Conservation (phyloP, 2,329 filamentous ascomycete species). For the Pseudovirgaria hyperparasitica region DNA sequence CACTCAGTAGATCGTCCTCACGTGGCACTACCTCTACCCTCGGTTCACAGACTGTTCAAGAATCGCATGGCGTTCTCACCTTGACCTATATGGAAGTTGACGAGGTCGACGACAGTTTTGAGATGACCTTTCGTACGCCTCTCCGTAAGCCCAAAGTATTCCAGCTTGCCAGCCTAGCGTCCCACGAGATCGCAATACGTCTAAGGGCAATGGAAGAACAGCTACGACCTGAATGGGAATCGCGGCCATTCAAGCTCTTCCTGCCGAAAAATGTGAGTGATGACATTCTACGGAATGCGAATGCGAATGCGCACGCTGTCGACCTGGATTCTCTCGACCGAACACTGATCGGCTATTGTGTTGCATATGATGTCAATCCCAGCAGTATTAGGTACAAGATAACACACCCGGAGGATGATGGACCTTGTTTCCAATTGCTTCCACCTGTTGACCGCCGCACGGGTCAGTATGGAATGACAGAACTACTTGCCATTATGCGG, state of each 20-base stretch:
- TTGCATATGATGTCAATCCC: constrained; percentile 55
- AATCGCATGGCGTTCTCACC: constrained; percentile 51
- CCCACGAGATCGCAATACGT: constrained; percentile 50
- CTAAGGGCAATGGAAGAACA: constrained; percentile 49
- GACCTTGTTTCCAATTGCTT: constrained; percentile 52
- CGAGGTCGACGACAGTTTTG: constrained; percentile 52
- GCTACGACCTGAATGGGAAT: constrained; percentile 52
- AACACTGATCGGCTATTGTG: constrained; percentile 56
- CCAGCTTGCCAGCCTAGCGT: constrained; percentile 50
- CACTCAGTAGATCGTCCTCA: constrained; percentile 45
- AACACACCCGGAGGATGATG: constrained; percentile 41
- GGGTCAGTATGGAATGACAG: constrained; percentile 44
- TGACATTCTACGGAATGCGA: constrained; percentile 19
- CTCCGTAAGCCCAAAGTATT: constrained; percentile 42
- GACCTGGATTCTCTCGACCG: constrained; percentile 50
- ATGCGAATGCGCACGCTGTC: constrained; percentile 37
- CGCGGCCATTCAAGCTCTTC: constrained; percentile 48
- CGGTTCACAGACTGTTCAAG: constrained; percentile 35
- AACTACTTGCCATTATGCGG: constrained; percentile 58
- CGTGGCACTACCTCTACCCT: constrained; percentile 43
- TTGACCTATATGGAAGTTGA: constrained; percentile 47
- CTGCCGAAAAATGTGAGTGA: constrained; percentile 38
- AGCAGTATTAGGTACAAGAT: constrained; percentile 44
- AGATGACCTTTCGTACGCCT: constrained; percentile 50
- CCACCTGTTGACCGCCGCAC: constrained; percentile 39